These are phyloP conservation scores for Ophiostoma piceae DNA, from an alignment of 2,329 filamentous ascomycete genomes.

Conservation along the genomic window DNA sequence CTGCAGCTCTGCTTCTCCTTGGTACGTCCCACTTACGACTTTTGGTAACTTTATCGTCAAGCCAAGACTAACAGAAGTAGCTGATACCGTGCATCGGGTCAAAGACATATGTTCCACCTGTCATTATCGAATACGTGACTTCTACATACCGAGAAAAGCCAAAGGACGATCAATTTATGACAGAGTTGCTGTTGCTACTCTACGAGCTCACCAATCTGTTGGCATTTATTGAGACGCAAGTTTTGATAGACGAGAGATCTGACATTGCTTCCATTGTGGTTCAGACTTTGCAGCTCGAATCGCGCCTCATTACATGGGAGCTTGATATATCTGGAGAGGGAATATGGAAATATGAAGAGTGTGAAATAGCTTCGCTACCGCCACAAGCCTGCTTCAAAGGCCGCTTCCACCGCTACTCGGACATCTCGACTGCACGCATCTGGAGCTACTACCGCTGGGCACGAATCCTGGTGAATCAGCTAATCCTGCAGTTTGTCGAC, in stretches of 20 bases:
- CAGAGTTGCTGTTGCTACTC: constrained; percentile 40
- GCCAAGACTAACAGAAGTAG: background rate
- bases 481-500: constrained; percentile 41
- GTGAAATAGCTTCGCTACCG: constrained; percentile 34
- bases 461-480: constrained; percentile 49
- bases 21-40: constrained; percentile 34
- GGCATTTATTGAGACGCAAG: constrained; percentile 34
- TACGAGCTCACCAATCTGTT: constrained; percentile 40
- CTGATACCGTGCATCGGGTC: background rate
- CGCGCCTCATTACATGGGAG: constrained; percentile 40
- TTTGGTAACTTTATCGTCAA: background rate
- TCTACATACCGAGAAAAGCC: constrained; percentile 34
- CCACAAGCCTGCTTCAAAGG: constrained; percentile 45
- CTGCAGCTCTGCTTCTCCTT: constrained; percentile 54
- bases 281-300: constrained; percentile 40
- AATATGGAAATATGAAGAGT: constrained; percentile 38
- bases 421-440: constrained; percentile 49
- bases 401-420: constrained; percentile 51
- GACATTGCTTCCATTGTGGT: constrained; percentile 36
- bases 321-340: constrained; percentile 29
- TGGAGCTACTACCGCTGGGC: constrained; percentile 58
- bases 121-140: constrained; percentile 42
- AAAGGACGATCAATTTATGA: constrained; percentile 37
- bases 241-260: constrained; percentile 37
- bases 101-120: constrained; percentile 35